Evolutionary conservation across 1,139 yeast species (phyloP), one percentile per base, ranked within the genome.

Genomic region (Hemisphaericaspora subhashii): DNA sequence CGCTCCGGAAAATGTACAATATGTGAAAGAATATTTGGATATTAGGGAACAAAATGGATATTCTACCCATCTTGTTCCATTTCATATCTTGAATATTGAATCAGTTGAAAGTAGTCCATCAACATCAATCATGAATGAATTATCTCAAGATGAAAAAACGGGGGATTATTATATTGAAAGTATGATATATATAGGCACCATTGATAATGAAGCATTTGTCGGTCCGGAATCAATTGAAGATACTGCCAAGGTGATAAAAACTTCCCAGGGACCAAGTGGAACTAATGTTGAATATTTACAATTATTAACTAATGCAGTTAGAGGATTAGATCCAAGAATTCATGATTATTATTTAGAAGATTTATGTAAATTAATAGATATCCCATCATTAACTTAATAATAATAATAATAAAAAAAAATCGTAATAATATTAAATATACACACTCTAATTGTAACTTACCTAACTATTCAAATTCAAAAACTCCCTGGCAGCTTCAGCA

Each of bases 11-110:
- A 56, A 76, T 39, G 90, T 83, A 0, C 62, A 62, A 3, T 74
- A 73, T 46, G 94, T 88, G 12, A 67, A 71, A 30, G 80, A 75
- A 12, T 84, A 88, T 50, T 68, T 90, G 33, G 95, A 89, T 53
- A 70, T 80, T 13, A 68, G 98, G 37, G 98, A 90, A 53, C 88
- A 89, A 57, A 89, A 88, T 54, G 98, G 98, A 0, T 90, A 90
- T 59, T 71, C 88, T 0, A 67, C 79, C 2, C 87, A 85, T 49
- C 62, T 68, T n/a, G 83, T 89, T 1, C 79, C 81, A 2, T 88
- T 88, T 54, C 73, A 74, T 44, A 66, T 83, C 25, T 51, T 58
- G 10, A 61, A 67, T n/a, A 54, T 59, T 3, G 59, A 44, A 7
- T 52, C 48, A 5, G 11, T 23, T 23, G 21, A 24, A 11, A 52